A percentile compares a stretch with the other conserved stretches of the same genome.
Evolutionary conservation across 129 eudicot species (phyloP).

Genomic region (Flaveria brownii): DNA sequence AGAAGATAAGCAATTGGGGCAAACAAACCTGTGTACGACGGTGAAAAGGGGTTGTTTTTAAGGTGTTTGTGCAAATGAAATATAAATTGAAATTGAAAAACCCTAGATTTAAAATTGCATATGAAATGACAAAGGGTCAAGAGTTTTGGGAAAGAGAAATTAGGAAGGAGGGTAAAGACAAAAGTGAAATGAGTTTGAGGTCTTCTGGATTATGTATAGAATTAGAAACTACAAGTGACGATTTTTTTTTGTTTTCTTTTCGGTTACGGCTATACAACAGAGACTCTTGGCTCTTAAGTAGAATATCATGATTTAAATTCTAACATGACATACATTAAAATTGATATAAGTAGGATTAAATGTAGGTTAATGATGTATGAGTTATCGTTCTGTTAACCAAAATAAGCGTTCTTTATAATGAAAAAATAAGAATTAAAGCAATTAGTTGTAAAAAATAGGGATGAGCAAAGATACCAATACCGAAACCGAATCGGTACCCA

Average conservation of each 20-base stretch:
- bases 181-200: constrained; percentile 56
- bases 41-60: constrained; percentile 9
- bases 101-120: constrained; percentile 62
- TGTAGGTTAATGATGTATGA: too few relatives aligned
- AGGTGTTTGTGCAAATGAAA: constrained; percentile 11
- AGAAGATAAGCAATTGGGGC: constrained; percentile 29
- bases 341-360: too few relatives aligned
- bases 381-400: too few relatives aligned
- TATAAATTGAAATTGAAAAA: constrained; percentile 33
- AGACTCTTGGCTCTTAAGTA: too few relatives aligned
- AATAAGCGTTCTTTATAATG: too few relatives aligned
- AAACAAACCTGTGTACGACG: constrained; percentile 35
- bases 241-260: constrained; percentile 3
- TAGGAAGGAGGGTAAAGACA: constrained; percentile 53
- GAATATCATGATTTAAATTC: too few relatives aligned
- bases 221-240: constrained; percentile 30
- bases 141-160: constrained; percentile 47
- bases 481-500: too few relatives aligned
- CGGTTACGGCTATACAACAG: too few relatives aligned
- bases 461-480: too few relatives aligned
- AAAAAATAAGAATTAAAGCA: constrained; percentile 3
- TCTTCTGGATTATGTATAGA: constrained; percentile 43
- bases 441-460: constrained; percentile 17
- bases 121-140: constrained; percentile 25
- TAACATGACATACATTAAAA: too few relatives aligned